Conservation (phyloP, 1,139 yeast genomes). For the Casaregolazyma lundiana region DNA sequence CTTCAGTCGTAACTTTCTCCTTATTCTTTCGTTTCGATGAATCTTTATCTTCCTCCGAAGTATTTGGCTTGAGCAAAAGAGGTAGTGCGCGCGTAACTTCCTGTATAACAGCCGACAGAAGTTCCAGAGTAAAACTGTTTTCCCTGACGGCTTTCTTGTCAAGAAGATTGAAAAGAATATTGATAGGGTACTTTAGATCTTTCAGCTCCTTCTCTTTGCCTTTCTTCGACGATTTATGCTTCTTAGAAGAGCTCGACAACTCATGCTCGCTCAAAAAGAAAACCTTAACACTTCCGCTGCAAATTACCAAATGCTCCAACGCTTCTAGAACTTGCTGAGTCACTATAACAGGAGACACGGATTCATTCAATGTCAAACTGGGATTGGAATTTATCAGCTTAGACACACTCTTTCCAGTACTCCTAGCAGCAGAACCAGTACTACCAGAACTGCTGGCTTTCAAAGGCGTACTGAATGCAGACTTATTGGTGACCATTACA, state of each 20-base stretch:
- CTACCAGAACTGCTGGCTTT: constrained; percentile 9
- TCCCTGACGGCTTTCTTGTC: constrained; percentile 61
- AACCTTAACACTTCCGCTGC: constrained; percentile 61
- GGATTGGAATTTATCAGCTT: constrained; percentile 4
- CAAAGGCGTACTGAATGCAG: constrained; percentile 21
- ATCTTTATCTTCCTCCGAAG: constrained; percentile 17
- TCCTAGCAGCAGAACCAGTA: constrained; percentile 9
- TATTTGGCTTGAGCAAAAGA: constrained; percentile 24
- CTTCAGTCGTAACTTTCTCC: constrained; percentile 13
- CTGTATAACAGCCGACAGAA: constrained; percentile 68
- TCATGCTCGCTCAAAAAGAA: constrained; percentile 84
- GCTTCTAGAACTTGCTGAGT: constrained; percentile 79
- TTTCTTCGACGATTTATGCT: constrained; percentile 25
- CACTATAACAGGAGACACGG: constrained; percentile 62
- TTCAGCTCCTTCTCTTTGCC: constrained; percentile 37
- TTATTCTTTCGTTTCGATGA: constrained; percentile 13
- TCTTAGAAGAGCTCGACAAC: constrained; percentile 42
- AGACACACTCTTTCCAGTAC: constrained; percentile 22
- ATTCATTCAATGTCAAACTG: constrained; percentile 37
- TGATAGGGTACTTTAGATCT: constrained; percentile 59
- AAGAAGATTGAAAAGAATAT: constrained; percentile 57
- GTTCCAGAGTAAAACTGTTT: constrained; percentile 72
- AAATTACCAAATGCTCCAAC: constrained; percentile 64
- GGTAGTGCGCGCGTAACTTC: constrained; percentile 71
- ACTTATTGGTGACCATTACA: constrained; percentile 43